Conservation (phyloP, 495 filamentous ascomycete genomes). For the Tetracladium setigerum region DNA sequence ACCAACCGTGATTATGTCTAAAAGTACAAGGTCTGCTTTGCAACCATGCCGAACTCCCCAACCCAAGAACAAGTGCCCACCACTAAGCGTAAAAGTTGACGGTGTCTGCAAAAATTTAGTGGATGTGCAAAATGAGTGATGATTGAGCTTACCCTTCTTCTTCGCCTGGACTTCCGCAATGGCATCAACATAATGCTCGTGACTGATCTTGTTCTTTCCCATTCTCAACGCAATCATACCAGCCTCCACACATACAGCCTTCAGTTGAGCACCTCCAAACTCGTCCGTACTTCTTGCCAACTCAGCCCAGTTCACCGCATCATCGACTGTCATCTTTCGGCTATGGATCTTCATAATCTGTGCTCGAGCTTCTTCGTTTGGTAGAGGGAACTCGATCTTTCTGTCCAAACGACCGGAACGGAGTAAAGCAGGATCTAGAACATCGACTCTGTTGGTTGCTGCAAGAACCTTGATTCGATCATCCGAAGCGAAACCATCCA, state of each 20-base stretch:
- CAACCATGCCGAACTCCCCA: too few species aligned
- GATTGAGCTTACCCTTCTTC: slow-evolving; percentile 63
- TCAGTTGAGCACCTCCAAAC: slow-evolving; percentile 94
- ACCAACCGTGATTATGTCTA: too few species aligned
- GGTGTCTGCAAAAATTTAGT: too few species aligned
- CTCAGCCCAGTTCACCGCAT: slow-evolving; percentile 92
- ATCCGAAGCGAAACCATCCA: slow-evolving; percentile 98
- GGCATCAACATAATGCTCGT: slow-evolving; percentile 99
- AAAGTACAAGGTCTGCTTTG: too few species aligned
- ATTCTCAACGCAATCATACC: slow-evolving; percentile 97
- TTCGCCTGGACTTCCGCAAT: slow-evolving; percentile 95
- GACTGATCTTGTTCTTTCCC: slow-evolving; percentile 87
- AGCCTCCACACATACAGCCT: slow-evolving; percentile 97
- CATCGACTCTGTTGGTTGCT: slow-evolving; percentile 96
- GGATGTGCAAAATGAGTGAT: too few species aligned
- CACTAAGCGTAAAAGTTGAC: too few species aligned
- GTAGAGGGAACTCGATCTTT: slow-evolving; percentile 98
- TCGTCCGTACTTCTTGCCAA: slow-evolving; percentile 96
- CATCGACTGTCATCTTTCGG: slow-evolving; percentile 95
- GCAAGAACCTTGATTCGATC: slow-evolving; percentile 98
- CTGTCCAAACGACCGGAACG: slow-evolving; percentile 92
- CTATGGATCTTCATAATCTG: slow-evolving; percentile 97
- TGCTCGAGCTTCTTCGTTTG: slow-evolving; percentile 96
- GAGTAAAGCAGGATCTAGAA: slow-evolving; percentile 89
- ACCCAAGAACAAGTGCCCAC: too few species aligned